phyloP scores from a whole-genome alignment of 2,329 filamentous ascomycete species.

The Phaeosphaeriaceae sp. region DNA sequence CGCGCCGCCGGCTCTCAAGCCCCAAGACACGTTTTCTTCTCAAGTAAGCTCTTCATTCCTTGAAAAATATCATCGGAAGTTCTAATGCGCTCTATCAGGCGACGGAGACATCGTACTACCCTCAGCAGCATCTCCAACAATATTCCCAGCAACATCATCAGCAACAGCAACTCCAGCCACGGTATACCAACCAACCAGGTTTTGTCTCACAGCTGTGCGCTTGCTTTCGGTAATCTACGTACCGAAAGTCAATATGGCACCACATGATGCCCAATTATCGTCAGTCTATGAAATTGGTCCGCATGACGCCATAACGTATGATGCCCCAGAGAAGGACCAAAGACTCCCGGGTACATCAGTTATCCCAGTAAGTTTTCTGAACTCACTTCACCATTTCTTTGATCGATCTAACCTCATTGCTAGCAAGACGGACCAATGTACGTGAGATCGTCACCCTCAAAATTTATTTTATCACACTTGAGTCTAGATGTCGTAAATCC shows the following conservation, averaged over 20 bases:
- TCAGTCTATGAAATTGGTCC: slow-evolving; percentile 18
- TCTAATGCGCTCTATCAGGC: slow-evolving; percentile 10
- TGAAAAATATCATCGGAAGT: not conserved
- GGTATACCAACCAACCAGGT: slow-evolving; percentile 17
- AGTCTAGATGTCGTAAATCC: not conserved
- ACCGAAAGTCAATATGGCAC: slow-evolving; percentile 4
- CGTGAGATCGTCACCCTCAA: not conserved
- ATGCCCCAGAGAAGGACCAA: slow-evolving; percentile 5
- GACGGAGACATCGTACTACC: slow-evolving; percentile 4
- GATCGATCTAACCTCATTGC: not conserved
- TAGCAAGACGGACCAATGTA: slow-evolving; percentile 18
- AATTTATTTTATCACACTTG: not conserved
- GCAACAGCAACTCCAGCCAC: slow-evolving; percentile 10
- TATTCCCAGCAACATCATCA: not conserved
- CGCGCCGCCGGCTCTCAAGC: slow-evolving; percentile 10
- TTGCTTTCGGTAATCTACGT: slow-evolving; percentile 11
- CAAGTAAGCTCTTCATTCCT: slow-evolving; percentile 10
- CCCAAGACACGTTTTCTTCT: slow-evolving; percentile 10
- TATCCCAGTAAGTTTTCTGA: not conserved
- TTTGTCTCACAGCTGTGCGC: slow-evolving; percentile 27
- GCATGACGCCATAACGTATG: slow-evolving; percentile 1
- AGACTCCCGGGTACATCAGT: not conserved
- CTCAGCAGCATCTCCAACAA: slow-evolving; percentile 11
- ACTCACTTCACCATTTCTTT: not conserved
- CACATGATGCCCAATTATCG: slow-evolving; percentile 16